A percentile compares a stretch with the other conserved stretches of the same genome.
Conservation (phyloP, 768 basidiomycete genomes). For the Leccinum fibrillosum region DNA sequence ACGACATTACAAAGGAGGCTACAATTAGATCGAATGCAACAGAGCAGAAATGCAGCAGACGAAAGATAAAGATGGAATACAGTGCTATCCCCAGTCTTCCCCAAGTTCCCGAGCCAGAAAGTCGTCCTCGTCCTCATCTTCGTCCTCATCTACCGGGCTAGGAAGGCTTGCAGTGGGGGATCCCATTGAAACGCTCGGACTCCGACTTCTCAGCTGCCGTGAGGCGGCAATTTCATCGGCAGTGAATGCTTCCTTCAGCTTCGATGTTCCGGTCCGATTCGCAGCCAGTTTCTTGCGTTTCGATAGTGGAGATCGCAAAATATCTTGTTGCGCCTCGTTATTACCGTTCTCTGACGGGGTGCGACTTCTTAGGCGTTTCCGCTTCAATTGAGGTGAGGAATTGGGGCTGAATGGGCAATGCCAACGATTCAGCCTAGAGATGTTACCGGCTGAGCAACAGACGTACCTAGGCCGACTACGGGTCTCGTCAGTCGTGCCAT, state of each 20-base stretch:
- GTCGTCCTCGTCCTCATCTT: slow-evolving; percentile 69
- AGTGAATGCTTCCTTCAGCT: slow-evolving; percentile 63
- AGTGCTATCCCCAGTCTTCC: slow-evolving; percentile 68
- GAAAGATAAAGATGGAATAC: not conserved
- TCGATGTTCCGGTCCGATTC: slow-evolving; percentile 62
- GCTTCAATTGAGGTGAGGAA: slow-evolving; percentile 45
- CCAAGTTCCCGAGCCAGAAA: slow-evolving; percentile 79
- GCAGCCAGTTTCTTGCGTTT: slow-evolving; percentile 78
- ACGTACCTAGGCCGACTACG: slow-evolving; percentile 45
- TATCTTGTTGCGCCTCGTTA: slow-evolving; percentile 37
- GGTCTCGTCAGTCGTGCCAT: slow-evolving; percentile 43
- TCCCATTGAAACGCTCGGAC: slow-evolving; percentile 15
- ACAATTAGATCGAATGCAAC: slow-evolving; percentile 21
- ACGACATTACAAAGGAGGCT: slow-evolving; percentile 18
- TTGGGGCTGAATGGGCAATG: slow-evolving; percentile 32
- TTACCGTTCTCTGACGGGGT: slow-evolving; percentile 64
- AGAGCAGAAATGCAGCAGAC: slow-evolving; percentile 1
- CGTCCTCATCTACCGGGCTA: slow-evolving; percentile 43
- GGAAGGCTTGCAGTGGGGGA: slow-evolving; percentile 10
- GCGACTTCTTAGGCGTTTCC: slow-evolving; percentile 68
- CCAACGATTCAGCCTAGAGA: slow-evolving; percentile 5
- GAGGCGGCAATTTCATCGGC: slow-evolving; percentile 45
- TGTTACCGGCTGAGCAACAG: slow-evolving; percentile 20
- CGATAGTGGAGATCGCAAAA: slow-evolving; percentile 64
- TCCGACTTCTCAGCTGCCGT: slow-evolving; percentile 21